Conservation (phyloP, 2,329 filamentous ascomycete genomes). For the Fusarium sarcochroum region DNA sequence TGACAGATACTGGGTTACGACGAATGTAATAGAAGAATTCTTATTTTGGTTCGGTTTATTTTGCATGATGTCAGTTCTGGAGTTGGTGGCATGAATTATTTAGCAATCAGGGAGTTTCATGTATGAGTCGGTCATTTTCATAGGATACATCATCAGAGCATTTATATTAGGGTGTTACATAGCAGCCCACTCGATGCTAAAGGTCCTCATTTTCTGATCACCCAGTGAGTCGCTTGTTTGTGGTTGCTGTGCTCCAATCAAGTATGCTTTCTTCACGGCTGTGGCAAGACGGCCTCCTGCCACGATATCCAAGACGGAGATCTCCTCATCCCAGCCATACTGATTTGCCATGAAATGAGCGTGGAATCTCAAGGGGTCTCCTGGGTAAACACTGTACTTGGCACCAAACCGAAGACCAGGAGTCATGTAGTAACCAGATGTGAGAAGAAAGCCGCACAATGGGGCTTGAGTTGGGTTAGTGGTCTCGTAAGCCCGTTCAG, state of each 20-base stretch:
- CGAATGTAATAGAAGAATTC: background rate
- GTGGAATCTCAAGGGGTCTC: conserved; percentile 94
- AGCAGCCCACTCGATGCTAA: conserved; percentile 93
- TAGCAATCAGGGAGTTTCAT: conserved; percentile 12
- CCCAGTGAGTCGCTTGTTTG: conserved; percentile 52
- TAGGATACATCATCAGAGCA: conserved; percentile 21
- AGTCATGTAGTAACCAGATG: conserved; percentile 85
- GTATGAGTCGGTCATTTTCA: conserved; percentile 15
- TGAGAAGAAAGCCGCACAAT: conserved; percentile 85
- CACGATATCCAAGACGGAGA: conserved; percentile 87
- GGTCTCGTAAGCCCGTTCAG: conserved; percentile 23
- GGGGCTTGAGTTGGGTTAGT: conserved; percentile 57
- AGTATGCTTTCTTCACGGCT: conserved; percentile 94
- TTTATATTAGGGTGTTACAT: conserved; percentile 71
- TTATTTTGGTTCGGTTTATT: conserved; percentile 48
- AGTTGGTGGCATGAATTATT: conserved; percentile 28
- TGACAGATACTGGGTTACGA: background rate
- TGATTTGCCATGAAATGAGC: conserved; percentile 93
- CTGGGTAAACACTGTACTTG: conserved; percentile 94
- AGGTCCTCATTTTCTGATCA: conserved; percentile 71
- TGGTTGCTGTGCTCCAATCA: conserved; percentile 79
- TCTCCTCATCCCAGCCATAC: conserved; percentile 87
- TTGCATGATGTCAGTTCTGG: conserved; percentile 24
- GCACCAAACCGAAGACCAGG: conserved; percentile 95
- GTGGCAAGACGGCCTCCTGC: conserved; percentile 90